These are phyloP conservation scores for Sarcocystis neurona DNA, from an alignment of 169 alveolate genomes.

Conservation along the genomic window DNA sequence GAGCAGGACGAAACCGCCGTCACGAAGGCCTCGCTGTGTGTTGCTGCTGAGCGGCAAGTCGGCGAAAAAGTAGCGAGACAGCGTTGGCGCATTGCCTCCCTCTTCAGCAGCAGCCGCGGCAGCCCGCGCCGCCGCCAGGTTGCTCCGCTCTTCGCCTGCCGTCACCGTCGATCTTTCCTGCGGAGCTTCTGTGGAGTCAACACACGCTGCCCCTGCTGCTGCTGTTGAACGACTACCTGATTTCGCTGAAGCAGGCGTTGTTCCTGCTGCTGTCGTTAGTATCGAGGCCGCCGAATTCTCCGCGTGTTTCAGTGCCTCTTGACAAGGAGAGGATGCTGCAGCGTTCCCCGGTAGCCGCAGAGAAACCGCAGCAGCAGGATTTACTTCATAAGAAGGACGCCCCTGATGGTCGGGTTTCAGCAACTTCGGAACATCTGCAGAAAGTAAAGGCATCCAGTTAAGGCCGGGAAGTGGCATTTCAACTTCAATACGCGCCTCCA, in stretches of 20 bases:
- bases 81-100: neutral
- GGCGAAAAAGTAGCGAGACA: constrained; percentile 72
- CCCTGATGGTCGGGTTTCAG: neutral
- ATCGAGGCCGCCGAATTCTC: neutral
- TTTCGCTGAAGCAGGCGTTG: too few species aligned
- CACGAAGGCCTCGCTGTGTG: constrained; percentile 80
- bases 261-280: too few species aligned
- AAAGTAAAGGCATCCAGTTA: constrained; percentile 26
- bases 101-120: constrained; percentile 17
- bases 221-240: constrained; percentile 29
- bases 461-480: constrained; percentile 63
- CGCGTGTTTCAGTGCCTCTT: neutral
- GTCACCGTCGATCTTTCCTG: too few species aligned
- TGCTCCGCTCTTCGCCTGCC: neutral
- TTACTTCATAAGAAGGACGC: neutral
- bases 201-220: constrained; percentile 48
- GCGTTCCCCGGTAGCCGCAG: neutral
- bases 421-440: neutral
- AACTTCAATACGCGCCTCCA: constrained; percentile 46
- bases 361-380: too few species aligned
- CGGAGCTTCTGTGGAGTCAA: too few species aligned
- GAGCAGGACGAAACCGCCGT: constrained; percentile 82
- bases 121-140: neutral
- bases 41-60: constrained; percentile 87
- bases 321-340: neutral